These are phyloP conservation scores for Heracleum sosnowskyi DNA, from an alignment of 129 eudicot species.

Conservation along the genomic window DNA sequence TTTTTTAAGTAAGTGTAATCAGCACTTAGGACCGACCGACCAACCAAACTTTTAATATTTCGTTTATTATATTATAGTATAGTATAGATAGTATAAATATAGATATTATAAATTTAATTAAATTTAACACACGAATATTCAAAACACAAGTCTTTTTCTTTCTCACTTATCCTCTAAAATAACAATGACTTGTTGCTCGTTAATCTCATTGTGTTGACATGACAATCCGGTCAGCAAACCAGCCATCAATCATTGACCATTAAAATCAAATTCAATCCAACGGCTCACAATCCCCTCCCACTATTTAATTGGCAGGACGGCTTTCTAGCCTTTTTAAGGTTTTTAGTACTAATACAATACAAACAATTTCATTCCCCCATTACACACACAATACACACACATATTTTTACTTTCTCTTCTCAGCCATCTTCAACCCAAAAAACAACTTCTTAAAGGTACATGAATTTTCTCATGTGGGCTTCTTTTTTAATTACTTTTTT, in stretches of 20 bases:
- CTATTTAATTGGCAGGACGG: constrained; percentile 17
- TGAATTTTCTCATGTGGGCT: background rate
- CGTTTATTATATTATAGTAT: too few species aligned
- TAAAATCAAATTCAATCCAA: constrained; percentile 9
- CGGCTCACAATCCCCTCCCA: constrained; percentile 1
- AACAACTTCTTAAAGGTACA: constrained; percentile 10
- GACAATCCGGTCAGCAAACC: background rate
- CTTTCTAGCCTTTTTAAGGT: constrained; percentile 12
- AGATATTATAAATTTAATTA: too few species aligned
- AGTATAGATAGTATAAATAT: too few species aligned
- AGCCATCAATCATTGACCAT: constrained; percentile 19
- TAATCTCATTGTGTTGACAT: background rate
- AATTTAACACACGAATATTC: too few species aligned
- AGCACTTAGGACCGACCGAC: too few species aligned
- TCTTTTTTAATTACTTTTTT: background rate
- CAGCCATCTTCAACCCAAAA: constrained; percentile 5
- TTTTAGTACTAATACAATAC: background rate
- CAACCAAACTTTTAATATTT: too few species aligned
- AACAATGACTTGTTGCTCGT: background rate
- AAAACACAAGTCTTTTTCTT: constrained; percentile 1
- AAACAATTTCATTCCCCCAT: background rate
- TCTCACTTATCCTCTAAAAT: background rate
- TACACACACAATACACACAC: background rate
- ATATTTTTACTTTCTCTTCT: constrained; percentile 3
- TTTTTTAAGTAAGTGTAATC: too few species aligned